phyloP scores from a whole-genome alignment of 805 yeast genomes.

The Kluyveromyces wickerhamii region DNA sequence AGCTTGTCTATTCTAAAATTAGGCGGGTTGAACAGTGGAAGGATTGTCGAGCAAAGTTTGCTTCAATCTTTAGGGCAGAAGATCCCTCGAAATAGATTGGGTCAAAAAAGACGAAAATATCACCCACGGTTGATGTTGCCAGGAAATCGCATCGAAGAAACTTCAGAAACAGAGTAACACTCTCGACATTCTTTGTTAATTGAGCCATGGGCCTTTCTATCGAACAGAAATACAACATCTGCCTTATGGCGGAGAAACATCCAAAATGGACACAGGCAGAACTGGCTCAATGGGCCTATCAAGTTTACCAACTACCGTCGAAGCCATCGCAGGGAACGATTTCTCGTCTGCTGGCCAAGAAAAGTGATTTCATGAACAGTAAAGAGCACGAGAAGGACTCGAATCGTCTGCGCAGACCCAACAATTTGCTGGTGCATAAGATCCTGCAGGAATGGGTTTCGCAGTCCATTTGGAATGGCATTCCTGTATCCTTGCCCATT shows the following conservation, averaged over 20 bases:
- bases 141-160: too few relatives aligned
- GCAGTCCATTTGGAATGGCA: slow-evolving; percentile 58
- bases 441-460: slow-evolving; percentile 66
- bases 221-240: slow-evolving; percentile 55
- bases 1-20: too few relatives aligned
- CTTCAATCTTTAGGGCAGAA: too few relatives aligned
- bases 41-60: too few relatives aligned
- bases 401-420: slow-evolving; percentile 40
- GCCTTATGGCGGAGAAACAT: slow-evolving; percentile 58
- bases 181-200: too few relatives aligned
- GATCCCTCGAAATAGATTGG: too few relatives aligned
- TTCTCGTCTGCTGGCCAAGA: slow-evolving; percentile 49
- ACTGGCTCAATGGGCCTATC: slow-evolving; percentile 56
- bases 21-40: too few relatives aligned
- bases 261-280: slow-evolving; percentile 63
- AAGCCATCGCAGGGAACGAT: slow-evolving; percentile 65
- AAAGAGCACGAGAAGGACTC: slow-evolving; percentile 43
- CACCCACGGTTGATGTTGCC: too few relatives aligned
- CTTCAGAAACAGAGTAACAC: too few relatives aligned
- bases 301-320: slow-evolving; percentile 41
- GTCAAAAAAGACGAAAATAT: too few relatives aligned
- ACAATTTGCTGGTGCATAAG: slow-evolving; percentile 45
- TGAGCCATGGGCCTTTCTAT: slow-evolving; percentile 44
- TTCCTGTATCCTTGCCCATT: slow-evolving; percentile 57
- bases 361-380: slow-evolving; percentile 36